Conservation (phyloP, 768 basidiomycete species). For the Mycena indigotica region DNA sequence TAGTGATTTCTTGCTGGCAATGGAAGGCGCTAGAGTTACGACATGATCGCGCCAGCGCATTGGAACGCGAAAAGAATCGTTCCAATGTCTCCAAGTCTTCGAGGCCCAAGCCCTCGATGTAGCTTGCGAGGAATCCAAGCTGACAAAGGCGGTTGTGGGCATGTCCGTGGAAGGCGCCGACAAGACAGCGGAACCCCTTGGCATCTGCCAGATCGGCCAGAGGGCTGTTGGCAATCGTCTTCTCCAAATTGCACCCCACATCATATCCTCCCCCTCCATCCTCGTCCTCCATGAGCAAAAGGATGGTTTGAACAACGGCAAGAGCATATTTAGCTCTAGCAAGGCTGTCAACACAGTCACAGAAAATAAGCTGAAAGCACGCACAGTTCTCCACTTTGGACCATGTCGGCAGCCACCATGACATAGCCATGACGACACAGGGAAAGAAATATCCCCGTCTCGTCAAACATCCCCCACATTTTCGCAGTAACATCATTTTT, state of each 20-base stretch:
- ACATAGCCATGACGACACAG: conserved; percentile 15
- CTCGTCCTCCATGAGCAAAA: background rate
- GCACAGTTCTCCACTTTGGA: background rate
- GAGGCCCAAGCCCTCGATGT: background rate
- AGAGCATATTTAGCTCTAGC: background rate
- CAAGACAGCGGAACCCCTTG: background rate
- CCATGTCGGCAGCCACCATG: conserved; percentile 6
- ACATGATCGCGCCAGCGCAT: conserved; percentile 3
- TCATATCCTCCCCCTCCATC: conserved; percentile 2
- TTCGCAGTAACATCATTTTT: conserved; percentile 9
- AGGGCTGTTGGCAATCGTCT: background rate
- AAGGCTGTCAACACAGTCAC: background rate
- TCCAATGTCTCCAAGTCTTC: conserved; percentile 11
- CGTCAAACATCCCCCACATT: conserved; percentile 19
- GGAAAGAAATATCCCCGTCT: conserved; percentile 17
- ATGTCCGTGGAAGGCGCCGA: conserved; percentile 2
- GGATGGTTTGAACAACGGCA: background rate
- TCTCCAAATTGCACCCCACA: conserved; percentile 9
- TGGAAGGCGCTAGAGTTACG: background rate
- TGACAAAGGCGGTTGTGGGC: conserved; percentile 7
- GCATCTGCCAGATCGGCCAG: background rate
- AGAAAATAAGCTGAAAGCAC: background rate
- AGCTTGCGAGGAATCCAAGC: conserved; percentile 1
- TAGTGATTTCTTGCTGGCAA: background rate
- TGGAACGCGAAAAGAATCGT: conserved; percentile 4